These are phyloP conservation scores for Clavaria fumosa DNA, from an alignment of 768 basidiomycete genomes.

Conservation along the genomic window DNA sequence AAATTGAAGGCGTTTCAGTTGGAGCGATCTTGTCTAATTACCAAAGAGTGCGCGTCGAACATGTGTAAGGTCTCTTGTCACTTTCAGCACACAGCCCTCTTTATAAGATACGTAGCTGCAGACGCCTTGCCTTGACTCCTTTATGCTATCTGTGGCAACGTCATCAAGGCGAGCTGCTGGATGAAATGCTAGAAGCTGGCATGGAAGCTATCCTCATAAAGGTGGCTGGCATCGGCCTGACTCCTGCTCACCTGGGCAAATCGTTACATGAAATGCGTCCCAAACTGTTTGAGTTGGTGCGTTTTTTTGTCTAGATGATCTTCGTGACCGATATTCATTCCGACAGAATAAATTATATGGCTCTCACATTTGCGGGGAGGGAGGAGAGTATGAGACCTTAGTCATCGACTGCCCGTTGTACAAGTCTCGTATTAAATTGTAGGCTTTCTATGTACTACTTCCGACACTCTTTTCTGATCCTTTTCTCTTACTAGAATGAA, in stretches of 20 bases:
- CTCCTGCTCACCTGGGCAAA: conserved; percentile 62
- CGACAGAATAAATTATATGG: conserved; percentile 66
- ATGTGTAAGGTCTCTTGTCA: conserved; percentile 55
- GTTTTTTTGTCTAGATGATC: conserved; percentile 11
- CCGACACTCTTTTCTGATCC: background rate
- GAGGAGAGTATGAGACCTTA: conserved; percentile 93
- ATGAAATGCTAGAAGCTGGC: conserved; percentile 71
- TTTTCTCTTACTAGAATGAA: conserved; percentile 28
- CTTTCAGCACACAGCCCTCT: too few relatives aligned
- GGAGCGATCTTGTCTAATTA: conserved; percentile 98
- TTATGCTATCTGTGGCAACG: conserved; percentile 91
- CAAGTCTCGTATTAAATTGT: conserved; percentile 62
- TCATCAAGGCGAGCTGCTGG: conserved; percentile 69
- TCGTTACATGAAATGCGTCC: conserved; percentile 59
- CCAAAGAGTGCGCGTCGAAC: conserved; percentile 91
- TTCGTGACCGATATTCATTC: background rate
- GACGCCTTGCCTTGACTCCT: conserved; percentile 62
- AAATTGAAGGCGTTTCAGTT: conserved; percentile 75
- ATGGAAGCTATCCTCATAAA: conserved; percentile 84
- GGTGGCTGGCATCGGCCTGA: conserved; percentile 87
- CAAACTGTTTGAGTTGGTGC: conserved; percentile 56
- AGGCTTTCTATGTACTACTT: conserved; percentile 14
- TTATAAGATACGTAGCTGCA: too few relatives aligned
- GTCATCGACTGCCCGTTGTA: conserved; percentile 85
- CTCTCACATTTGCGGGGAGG: conserved; percentile 91